Conservation (phyloP, 208 protist genomes). For the Crithidia expoeki region DNA sequence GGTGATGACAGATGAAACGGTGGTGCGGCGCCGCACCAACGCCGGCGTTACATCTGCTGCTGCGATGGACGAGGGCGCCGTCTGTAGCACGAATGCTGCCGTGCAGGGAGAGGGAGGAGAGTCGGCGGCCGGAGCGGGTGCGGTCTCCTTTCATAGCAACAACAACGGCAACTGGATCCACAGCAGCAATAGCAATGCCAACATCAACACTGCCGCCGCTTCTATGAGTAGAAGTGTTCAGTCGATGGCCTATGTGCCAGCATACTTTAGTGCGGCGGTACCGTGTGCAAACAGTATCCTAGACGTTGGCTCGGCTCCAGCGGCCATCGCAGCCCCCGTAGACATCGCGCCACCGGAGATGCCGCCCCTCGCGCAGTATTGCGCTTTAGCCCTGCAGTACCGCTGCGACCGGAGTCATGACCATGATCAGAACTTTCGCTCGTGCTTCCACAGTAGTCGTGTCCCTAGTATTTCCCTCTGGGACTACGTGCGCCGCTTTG, state of each 20-base stretch:
- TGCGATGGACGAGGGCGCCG: slow-evolving; percentile 4
- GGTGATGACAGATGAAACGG: slow-evolving; percentile 34
- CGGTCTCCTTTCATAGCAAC: background rate
- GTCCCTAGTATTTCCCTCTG: slow-evolving; percentile 82
- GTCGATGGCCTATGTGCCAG: background rate
- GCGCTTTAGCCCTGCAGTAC: slow-evolving; percentile 64
- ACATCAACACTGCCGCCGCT: background rate
- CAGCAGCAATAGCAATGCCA: slow-evolving; percentile 2
- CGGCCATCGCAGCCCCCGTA: slow-evolving; percentile 15
- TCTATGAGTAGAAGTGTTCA: background rate
- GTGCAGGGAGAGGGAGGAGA: background rate
- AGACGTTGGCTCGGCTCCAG: slow-evolving; percentile 23
- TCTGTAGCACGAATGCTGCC: slow-evolving; percentile 8
- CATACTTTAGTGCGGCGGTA: slow-evolving; percentile 21
- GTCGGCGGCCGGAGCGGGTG: slow-evolving; percentile 2
- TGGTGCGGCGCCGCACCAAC: slow-evolving; percentile 23
- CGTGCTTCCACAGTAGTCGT: slow-evolving; percentile 77
- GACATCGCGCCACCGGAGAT: slow-evolving; percentile 45
- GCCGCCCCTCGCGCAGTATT: slow-evolving; percentile 52
- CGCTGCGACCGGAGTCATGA: slow-evolving; percentile 54
- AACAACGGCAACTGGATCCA: background rate
- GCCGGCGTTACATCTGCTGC: background rate
- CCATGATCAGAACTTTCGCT: slow-evolving; percentile 32
- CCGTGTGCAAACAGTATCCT: slow-evolving; percentile 28
- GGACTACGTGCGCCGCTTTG: slow-evolving; percentile 91